Percentiles rank a stretch among this genome's conserved stretches.
phyloP scores from a whole-genome alignment of 108 stramenopile species.

The Nannochloropsis gaditana region DNA sequence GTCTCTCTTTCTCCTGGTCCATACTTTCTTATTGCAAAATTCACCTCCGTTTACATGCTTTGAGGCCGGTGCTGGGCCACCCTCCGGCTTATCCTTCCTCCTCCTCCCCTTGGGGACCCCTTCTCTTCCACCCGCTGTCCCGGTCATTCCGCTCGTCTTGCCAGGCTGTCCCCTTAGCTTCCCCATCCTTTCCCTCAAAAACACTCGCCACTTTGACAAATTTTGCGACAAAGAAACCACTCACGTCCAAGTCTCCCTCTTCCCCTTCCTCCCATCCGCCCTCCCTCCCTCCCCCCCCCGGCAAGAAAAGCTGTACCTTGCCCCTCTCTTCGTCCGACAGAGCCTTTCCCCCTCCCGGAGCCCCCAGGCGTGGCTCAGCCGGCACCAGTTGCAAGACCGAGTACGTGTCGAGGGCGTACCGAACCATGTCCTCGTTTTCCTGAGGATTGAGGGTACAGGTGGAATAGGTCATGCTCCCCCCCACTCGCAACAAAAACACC shows the following conservation, averaged over 20 bases:
- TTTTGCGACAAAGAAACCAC: conserved; percentile 69
- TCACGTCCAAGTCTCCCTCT: conserved; percentile 53
- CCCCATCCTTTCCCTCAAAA: background rate
- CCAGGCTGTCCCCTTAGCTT: background rate
- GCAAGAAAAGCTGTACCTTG: conserved; percentile 61
- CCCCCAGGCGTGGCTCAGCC: conserved; percentile 50
- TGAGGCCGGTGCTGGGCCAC: too few species aligned
- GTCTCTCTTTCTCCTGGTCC: too few species aligned
- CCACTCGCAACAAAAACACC: conserved; percentile 58
- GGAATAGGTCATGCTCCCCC: conserved; percentile 64
- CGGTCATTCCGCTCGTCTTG: too few species aligned
- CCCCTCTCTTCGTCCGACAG: conserved; percentile 56
- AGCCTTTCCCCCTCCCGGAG: conserved; percentile 54
- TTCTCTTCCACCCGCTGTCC: background rate
- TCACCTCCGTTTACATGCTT: too few species aligned
- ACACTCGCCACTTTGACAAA: conserved; percentile 54
- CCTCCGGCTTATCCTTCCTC: background rate
- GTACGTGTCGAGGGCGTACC: conserved; percentile 57
- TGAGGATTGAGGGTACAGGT: conserved; percentile 63
- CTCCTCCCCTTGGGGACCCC: background rate
- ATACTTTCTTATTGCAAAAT: too few species aligned
- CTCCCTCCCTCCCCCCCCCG: conserved; percentile 27
- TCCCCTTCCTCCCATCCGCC: background rate
- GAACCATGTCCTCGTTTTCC: conserved; percentile 66
- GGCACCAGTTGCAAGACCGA: conserved; percentile 61